These are phyloP conservation scores for Ascochyta viciae-villosae DNA, from an alignment of 2,329 filamentous ascomycete species.

Conservation along the genomic window DNA sequence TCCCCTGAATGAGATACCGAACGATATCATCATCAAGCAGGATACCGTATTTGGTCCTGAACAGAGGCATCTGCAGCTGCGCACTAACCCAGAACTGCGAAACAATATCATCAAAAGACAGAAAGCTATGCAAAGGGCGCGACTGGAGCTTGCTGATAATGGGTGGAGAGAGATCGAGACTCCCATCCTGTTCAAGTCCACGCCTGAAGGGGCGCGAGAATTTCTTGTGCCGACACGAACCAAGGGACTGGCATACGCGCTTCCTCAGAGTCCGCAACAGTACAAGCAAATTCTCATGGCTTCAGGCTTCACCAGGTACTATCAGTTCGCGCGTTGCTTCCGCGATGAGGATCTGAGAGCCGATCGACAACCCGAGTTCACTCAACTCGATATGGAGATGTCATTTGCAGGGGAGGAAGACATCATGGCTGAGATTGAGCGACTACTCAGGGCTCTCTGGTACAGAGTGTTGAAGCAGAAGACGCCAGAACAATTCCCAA, in stretches of 20 bases:
- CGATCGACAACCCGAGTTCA: slow-evolving; percentile 96
- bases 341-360: slow-evolving; percentile 92
- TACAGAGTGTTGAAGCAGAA: slow-evolving; percentile 54
- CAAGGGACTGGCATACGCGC: slow-evolving; percentile 80
- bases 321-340: slow-evolving; percentile 93
- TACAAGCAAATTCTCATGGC: slow-evolving; percentile 99
- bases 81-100: slow-evolving; percentile 72
- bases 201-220: slow-evolving; percentile 91
- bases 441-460: slow-evolving; percentile 64
- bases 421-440: slow-evolving; percentile 69
- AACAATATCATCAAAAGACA: slow-evolving; percentile 75
- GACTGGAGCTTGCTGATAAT: slow-evolving; percentile 60
- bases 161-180: slow-evolving; percentile 86
- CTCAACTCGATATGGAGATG: slow-evolving; percentile 95
- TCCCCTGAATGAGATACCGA: slow-evolving; percentile 75
- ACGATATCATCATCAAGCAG: slow-evolving; percentile 76
- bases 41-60: slow-evolving; percentile 77
- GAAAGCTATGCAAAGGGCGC: slow-evolving; percentile 62
- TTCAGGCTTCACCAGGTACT: slow-evolving; percentile 81
- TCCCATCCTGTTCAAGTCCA: slow-evolving; percentile 94
- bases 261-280: slow-evolving; percentile 96
- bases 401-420: slow-evolving; percentile 76
- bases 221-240: slow-evolving; percentile 89
- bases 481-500: slow-evolving; percentile 58
- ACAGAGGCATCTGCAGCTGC: slow-evolving; percentile 82